Evolutionary conservation across 495 filamentous ascomycete genomes (phyloP), one percentile per base, ranked within the genome.

Genomic region (Lophiotrema nucula): DNA sequence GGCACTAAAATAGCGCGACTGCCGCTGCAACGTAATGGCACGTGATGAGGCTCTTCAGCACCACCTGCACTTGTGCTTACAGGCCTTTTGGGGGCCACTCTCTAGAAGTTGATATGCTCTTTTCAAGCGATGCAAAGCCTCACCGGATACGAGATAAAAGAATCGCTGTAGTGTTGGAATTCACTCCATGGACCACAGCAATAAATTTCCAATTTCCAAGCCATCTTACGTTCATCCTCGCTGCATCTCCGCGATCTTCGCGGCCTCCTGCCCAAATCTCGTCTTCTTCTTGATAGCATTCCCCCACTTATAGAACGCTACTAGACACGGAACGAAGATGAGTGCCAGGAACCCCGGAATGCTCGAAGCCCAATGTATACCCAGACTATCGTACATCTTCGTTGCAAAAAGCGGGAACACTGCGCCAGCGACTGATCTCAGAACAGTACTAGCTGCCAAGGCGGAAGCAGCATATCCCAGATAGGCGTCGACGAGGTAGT

Each of bases 401-500:
- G 60, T 42, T 3, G 58, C 67, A 39, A 65, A 68, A 2, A 72
- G 55, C 39, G 69, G 70, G 43, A 72, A 66, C 15, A 67, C 59
- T 3, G 69, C 62, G 15, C 67, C 70, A 16, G 68, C 56, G 11
- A 71, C 47, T 3, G 56, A 63, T 1, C 70, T 45, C 13, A 73
- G 60, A 1, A 73, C 65, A 4, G 67, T 71, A 44, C 62, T 71
- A 15, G 70, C 69, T 23, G 69, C 68, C 23, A 68, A 63, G 0
- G 69, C 68, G 15, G 56, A 62, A 0, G 70, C 68, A 19, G 70
- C 70, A 35, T 72, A 64, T 10, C 67, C 55, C 4, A 49, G 41
- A 53, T 58, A 73, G 3, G 65, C 57, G 26, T 73, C 70, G 11
- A 73, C 60, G 3, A 72, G 21, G 47, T 72, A 71, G 43, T 71